Evolutionary conservation across 176 grass and related monocot species (phyloP), one percentile per base, ranked within the genome.

Genomic region (Paspalum vaginatum): DNA sequence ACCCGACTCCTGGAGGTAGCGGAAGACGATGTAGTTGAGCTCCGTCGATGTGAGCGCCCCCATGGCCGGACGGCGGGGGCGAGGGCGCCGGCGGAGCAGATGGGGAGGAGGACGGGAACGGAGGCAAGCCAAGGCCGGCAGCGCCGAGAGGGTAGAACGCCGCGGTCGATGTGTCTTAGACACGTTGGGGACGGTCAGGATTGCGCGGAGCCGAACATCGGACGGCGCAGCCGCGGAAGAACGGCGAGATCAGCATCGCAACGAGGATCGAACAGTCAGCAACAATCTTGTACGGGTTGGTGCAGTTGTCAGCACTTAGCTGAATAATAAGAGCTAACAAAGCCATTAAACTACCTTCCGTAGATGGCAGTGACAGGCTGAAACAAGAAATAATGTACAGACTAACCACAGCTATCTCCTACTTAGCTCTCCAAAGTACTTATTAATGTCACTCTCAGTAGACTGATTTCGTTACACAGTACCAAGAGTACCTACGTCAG

Each of bases 1-100:
- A 97, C 94, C 94, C 24, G 92, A 94, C 83, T 98, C 95, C 75
- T 98, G 95, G 69, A 98, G 92, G 75, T 98, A 98, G 44, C 95
- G 95, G 80, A 98, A 98, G 81, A 98, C 75, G 44, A 98, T 78
- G 71, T 79, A 95, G 80, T 98, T 98, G 84, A 98, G 95, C 78
- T 95, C 92, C 39, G 78, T 68, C 42, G 95, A 89, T 46, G 95
- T 98, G 53, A 98, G 77, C 10, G 72, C 81, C 45, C 88, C 89
- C 79, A 89, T 94, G 55, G 81, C 67, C 81, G 87, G 87, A 82
- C 39, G 48, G 63, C 60, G 17, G 42, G 47, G 56, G 16, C 20
- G 26, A 18, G 15, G 25, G 8, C 67, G 76, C 46, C 72, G 68
- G 16, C 50, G 81, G 38, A 25, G 69, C 47, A 32, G 32, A 32